Base-by-base conservation (phyloP, 2,329 filamentous ascomycete genomes). In the Metarhizium humberi region DNA sequence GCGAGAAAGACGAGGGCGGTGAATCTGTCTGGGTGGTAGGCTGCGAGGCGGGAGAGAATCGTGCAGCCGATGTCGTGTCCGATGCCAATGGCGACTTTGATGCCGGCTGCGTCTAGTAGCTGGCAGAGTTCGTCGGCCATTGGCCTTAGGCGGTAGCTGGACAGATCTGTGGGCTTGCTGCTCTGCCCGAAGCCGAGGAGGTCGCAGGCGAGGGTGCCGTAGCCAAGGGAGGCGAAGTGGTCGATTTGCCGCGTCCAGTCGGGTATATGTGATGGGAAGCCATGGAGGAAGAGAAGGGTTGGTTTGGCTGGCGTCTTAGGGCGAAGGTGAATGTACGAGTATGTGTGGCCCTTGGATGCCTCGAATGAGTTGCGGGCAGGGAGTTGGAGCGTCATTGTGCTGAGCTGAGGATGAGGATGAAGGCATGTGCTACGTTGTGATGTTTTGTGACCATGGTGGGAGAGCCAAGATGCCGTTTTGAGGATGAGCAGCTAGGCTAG, bases 221-320 rank as follows among this genome's bases (percentile, higher is more conserved):
- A 73, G 1, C 73, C 74, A 2, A 57, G 38, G 0, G 68, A 69
- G 0, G 66, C 74, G 51, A 78, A 69, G 54, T 67, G 58, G 0
- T 55, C 43, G 4, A 75, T 63, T 54, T 76, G 73, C 53, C 66
- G 60, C 3, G 64, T 55, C 72, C 75, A 79, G 64, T 78, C 75
- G 38, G 68, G 64, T 13, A 69, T 65, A 40, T 72, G 73, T 4
- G 74, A 76, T 32, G 76, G 76, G 51, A 77, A 76, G 38, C 77
- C 75, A 58, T 79, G 77, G 13, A 79, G 66, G 54, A 79, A 67
- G 14, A 80, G 64, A 4, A 79, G 61, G 0, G 74, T 76, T 4
- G 64, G 59, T 7, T 61, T 55, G 6, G 47, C 53, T 20, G 43
- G 2, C 1, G 57, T 30, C 1, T 53, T 57, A 3, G 62, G 47